Evolutionary conservation across 2,329 filamentous ascomycete species (phyloP), one percentile per base, ranked within the genome.

Genomic region (Diplodia mutila): DNA sequence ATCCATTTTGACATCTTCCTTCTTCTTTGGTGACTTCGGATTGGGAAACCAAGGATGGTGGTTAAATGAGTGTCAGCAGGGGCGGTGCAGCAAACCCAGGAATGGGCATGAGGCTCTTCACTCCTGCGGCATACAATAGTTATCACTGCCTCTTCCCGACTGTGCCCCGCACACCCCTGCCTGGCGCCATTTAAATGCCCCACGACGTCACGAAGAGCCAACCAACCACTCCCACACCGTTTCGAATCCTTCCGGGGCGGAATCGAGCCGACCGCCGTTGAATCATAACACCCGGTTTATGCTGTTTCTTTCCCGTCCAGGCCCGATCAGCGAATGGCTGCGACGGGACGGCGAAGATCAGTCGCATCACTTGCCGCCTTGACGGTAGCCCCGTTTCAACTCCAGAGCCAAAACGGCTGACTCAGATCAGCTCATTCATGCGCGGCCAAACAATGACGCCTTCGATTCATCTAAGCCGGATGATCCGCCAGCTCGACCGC

Each of bases 391-490:
- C 16, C 27, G 57, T 61, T 48, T 61, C 57, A 49, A 61, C 16
- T 2, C 27, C 9, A 61, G 32, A 27, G 39, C 55, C 42, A 55
- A 37, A 61, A 12, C 57, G n/a, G 42, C 59, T 51, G 59, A 63
- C 18, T 63, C 59, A 63, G 59, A 23, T 5, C 23, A n/a, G 4
- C 14, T 12, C n/a, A 1, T 37, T 48, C 39, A 61, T 57, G 54
- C 54, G 21, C 54, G 11, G n/a, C 3, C 34, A 16, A n/a, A 23
- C 34, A 29, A 61, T 48, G 59, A 63, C 39, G 42, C 5, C 42
- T 32, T 51, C 27, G 5, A 51, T 51, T 51, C 42, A 34, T n/a
- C 16, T 7, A 23, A 27, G 27, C 59, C 25, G 27, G 59, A 23
- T 48, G 59, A 51, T 52, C 59, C n/a, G 46, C 46, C 29, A 25